Evolutionary conservation across 495 filamentous ascomycete species (phyloP).

Genomic region (Aspergillus haitiensis): DNA sequence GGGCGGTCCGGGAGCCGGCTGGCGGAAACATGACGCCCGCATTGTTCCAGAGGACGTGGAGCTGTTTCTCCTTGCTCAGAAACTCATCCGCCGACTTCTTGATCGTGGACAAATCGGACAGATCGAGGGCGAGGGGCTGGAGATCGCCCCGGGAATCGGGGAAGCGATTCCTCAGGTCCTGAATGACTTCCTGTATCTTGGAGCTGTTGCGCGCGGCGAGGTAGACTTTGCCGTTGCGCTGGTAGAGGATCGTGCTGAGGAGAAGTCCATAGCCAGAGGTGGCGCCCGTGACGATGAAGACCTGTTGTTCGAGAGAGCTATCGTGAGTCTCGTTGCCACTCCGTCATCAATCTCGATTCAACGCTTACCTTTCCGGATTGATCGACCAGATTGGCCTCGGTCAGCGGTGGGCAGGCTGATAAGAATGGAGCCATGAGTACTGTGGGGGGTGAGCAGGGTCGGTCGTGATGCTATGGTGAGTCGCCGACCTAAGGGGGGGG

Average conservation of each 20-base stretch:
- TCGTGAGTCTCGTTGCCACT: background rate
- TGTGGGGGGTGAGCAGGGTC: too few species aligned
- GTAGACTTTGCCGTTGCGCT: conserved; percentile 40
- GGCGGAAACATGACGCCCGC: conserved; percentile 50
- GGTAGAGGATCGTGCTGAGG: conserved; percentile 44
- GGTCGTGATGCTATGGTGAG: too few species aligned
- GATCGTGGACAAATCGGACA: conserved; percentile 47
- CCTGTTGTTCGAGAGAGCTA: conserved; percentile 24
- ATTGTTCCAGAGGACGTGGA: conserved; percentile 54
- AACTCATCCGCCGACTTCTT: conserved; percentile 44
- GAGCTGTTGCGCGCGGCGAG: conserved; percentile 36
- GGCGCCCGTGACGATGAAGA: conserved; percentile 49
- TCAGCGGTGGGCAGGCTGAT: background rate
- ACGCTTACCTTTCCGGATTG: conserved; percentile 17
- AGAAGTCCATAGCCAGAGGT: conserved; percentile 43
- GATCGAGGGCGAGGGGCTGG: conserved; percentile 43
- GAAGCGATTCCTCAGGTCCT: conserved; percentile 23
- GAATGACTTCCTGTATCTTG: conserved; percentile 36
- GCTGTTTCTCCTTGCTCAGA: conserved; percentile 35
- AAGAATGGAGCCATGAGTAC: background rate
- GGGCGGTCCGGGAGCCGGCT: conserved; percentile 29
- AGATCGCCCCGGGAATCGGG: conserved; percentile 33
- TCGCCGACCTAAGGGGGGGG: too few species aligned
- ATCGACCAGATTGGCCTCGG: conserved; percentile 15
- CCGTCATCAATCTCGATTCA: too few species aligned